Conservation (phyloP, 768 basidiomycete species). For the Leccinum ochraceum region DNA sequence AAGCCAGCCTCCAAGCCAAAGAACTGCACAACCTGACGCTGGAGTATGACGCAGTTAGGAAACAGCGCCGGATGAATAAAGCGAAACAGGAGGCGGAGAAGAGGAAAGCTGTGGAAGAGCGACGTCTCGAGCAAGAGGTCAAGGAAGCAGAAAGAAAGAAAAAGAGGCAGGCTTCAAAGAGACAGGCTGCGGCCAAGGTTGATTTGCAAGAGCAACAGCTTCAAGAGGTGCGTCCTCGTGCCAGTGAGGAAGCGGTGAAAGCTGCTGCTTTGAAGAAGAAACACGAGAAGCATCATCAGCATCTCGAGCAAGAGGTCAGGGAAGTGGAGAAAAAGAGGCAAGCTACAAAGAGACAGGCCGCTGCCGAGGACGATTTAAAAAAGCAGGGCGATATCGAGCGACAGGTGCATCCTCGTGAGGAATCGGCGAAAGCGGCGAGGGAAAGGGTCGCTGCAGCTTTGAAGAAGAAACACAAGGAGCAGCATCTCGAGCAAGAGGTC, state of each 20-base stretch:
- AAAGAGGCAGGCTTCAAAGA: constrained; percentile 13
- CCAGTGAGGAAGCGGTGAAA: constrained; percentile 16
- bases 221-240: constrained; percentile 30
- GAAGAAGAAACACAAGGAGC: too few relatives aligned
- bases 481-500: constrained; percentile 20
- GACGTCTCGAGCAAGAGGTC: constrained; percentile 21
- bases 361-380: too few relatives aligned
- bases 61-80: constrained; percentile 44
- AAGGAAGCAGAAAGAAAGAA: constrained; percentile 10
- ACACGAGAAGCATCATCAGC: neutral
- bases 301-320: too few relatives aligned
- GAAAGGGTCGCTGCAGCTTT: too few relatives aligned
- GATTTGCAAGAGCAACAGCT: constrained; percentile 22
- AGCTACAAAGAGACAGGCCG: too few relatives aligned
- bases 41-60: constrained; percentile 57
- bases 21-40: constrained; percentile 40
- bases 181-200: constrained; percentile 20
- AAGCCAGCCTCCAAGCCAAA: constrained; percentile 9
- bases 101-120: constrained; percentile 20
- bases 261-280: neutral
- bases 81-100: constrained; percentile 26
- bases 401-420: too few relatives aligned
- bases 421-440: too few relatives aligned
- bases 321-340: too few relatives aligned
- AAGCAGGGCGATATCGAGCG: too few relatives aligned